These are phyloP conservation scores for Globisporangium echinulatum DNA, from an alignment of 352 stramenopile species.

Conservation along the genomic window DNA sequence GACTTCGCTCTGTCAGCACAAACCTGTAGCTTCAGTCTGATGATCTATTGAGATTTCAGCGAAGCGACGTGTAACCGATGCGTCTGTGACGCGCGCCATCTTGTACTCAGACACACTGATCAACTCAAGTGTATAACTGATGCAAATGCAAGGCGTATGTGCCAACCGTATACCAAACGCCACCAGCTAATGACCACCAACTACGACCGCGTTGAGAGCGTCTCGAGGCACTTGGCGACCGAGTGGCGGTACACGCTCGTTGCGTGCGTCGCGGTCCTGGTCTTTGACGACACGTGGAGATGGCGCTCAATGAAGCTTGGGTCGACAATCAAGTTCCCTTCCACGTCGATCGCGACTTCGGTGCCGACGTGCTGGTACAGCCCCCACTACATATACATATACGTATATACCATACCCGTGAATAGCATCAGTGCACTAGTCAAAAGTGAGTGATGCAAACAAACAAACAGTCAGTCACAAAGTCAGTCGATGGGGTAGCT, in stretches of 20 bases:
- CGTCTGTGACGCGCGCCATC: too few species aligned
- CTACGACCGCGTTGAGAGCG: slow-evolving; percentile 21
- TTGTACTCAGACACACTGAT: too few species aligned
- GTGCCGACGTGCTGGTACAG: slow-evolving; percentile 73
- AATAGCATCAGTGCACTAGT: too few species aligned
- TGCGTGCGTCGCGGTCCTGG: slow-evolving; percentile 54
- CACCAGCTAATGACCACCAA: too few species aligned
- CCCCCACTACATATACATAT: slow-evolving; percentile 36
- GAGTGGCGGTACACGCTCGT: slow-evolving; percentile 60
- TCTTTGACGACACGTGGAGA: slow-evolving; percentile 60
- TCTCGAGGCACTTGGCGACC: slow-evolving; percentile 59
- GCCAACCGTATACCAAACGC: too few species aligned
- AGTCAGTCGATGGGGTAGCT: neutral
- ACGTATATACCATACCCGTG: too few species aligned
- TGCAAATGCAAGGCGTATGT: too few species aligned
- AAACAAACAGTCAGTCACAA: neutral
- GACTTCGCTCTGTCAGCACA: neutral
- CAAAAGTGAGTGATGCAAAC: too few species aligned
- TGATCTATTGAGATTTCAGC: too few species aligned
- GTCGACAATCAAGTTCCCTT: slow-evolving; percentile 78
- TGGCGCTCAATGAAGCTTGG: slow-evolving; percentile 77
- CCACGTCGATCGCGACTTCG: slow-evolving; percentile 57
- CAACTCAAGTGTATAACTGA: too few species aligned
- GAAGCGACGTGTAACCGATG: too few species aligned
- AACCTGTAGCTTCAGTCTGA: too few species aligned